These are phyloP conservation scores for Diutina catenulata DNA, from an alignment of 1,139 yeast species.

Conservation along the genomic window DNA sequence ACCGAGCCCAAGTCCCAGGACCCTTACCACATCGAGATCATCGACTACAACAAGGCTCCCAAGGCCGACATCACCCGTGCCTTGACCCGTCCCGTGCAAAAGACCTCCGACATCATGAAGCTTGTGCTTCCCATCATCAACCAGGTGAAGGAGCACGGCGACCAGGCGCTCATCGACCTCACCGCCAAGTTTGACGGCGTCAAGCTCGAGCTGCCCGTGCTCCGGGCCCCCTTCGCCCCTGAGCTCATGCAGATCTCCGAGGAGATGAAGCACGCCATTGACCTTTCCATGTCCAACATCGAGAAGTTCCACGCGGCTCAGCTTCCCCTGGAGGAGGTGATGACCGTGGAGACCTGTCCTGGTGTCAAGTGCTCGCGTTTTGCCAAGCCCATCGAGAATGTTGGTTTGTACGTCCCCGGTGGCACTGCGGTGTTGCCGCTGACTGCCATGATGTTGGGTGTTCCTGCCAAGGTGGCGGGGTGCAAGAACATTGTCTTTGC, in stretches of 20 bases:
- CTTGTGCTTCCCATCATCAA: slow-evolving; percentile 83
- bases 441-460: slow-evolving; percentile 96
- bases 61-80: slow-evolving; percentile 41
- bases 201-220: slow-evolving; percentile 52
- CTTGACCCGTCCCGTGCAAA: slow-evolving; percentile 80
- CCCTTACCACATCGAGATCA: slow-evolving; percentile 49
- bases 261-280: slow-evolving; percentile 78
- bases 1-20: slow-evolving; percentile 14
- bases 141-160: slow-evolving; percentile 68
- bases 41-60: slow-evolving; percentile 33
- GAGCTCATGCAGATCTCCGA: slow-evolving; percentile 64
- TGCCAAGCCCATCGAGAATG: slow-evolving; percentile 87
- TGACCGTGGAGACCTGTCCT: slow-evolving; percentile 86
- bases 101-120: slow-evolving; percentile 83
- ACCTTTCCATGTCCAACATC: slow-evolving; percentile 78
- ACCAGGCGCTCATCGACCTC: slow-evolving; percentile 71
- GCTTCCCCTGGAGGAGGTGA: slow-evolving; percentile 49
- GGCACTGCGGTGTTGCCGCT: slow-evolving; percentile 98
- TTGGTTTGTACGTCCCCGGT: slow-evolving; percentile 95
- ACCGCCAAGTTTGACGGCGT: slow-evolving; percentile 91
- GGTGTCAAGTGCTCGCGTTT: slow-evolving; percentile 93
- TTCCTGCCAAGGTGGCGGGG: slow-evolving; percentile 98
- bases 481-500: slow-evolving; percentile 91
- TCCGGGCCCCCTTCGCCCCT: slow-evolving; percentile 78
- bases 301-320: slow-evolving; percentile 93